A percentile compares a stretch with the other conserved stretches of the same genome.
Evolutionary conservation across 495 filamentous ascomycete genomes (phyloP).

Genomic region (Elasticomyces elasticus): DNA sequence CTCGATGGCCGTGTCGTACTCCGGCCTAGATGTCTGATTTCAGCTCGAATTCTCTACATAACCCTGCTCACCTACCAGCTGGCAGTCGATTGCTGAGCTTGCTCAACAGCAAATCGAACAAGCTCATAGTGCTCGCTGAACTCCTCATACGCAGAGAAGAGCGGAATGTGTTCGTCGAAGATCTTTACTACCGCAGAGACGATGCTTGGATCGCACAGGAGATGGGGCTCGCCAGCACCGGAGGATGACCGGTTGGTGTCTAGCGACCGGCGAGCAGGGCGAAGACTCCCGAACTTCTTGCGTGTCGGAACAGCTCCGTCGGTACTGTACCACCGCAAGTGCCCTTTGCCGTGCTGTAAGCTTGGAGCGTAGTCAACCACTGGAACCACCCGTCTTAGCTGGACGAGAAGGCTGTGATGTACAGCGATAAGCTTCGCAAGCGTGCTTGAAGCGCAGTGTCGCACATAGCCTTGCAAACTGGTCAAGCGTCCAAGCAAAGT

Average conservation of each 20-base stretch:
- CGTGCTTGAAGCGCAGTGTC: slow-evolving; percentile 3
- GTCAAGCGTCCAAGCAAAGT: not conserved
- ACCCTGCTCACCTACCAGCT: not conserved
- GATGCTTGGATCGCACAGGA: slow-evolving; percentile 59
- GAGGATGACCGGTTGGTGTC: slow-evolving; percentile 25
- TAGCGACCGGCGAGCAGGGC: slow-evolving; percentile 28
- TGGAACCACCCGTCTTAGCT: slow-evolving; percentile 53
- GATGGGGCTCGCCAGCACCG: slow-evolving; percentile 21
- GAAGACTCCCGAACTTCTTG: slow-evolving; percentile 4
- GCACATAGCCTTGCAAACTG: not conserved
- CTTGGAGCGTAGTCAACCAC: slow-evolving; percentile 49
- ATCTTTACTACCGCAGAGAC: slow-evolving; percentile 66
- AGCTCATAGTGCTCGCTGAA: slow-evolving; percentile 9
- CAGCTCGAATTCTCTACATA: not conserved
- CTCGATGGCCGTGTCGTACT: slow-evolving; percentile 83
- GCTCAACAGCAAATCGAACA: not conserved
- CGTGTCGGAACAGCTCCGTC: slow-evolving; percentile 34
- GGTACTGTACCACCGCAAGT: slow-evolving; percentile 47
- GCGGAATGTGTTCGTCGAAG: slow-evolving; percentile 58
- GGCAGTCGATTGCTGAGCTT: not conserved
- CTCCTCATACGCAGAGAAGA: slow-evolving; percentile 52
- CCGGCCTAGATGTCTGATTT: slow-evolving; percentile 52
- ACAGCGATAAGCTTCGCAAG: slow-evolving; percentile 44
- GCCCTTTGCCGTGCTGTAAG: slow-evolving; percentile 15
- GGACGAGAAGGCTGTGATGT: slow-evolving; percentile 58